Evolutionary conservation across 495 filamentous ascomycete genomes (phyloP).

Genomic region (Tuber borchii): DNA sequence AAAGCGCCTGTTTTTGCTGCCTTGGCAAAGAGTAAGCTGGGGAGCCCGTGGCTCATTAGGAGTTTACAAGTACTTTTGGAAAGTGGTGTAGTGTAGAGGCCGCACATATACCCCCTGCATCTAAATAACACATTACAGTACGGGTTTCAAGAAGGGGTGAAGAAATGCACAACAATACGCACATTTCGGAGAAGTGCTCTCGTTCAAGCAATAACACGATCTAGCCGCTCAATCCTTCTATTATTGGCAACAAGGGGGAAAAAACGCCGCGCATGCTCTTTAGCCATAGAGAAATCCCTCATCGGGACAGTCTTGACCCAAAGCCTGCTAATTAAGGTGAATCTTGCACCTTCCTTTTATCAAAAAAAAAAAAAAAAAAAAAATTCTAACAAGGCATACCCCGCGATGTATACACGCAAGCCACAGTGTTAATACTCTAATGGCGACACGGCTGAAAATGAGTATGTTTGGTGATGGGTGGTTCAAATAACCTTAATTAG

Average conservation of each 20-base stretch:
- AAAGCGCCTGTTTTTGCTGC: not conserved
- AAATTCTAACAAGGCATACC: not conserved
- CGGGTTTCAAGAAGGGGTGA: not conserved
- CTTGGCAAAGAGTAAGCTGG: not conserved
- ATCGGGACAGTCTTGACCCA: not conserved
- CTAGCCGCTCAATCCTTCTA: not conserved
- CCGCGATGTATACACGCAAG: not conserved
- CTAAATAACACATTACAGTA: not conserved
- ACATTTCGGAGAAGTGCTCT: not conserved
- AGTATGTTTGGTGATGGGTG: not conserved
- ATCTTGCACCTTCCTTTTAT: not conserved
- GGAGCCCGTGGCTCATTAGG: not conserved
- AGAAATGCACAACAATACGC: not conserved
- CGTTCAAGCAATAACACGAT: not conserved
- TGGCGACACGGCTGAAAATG: not conserved
- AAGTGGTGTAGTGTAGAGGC: not conserved
- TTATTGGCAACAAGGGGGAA: not conserved
- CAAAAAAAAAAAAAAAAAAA: not conserved
- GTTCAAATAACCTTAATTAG: not conserved
- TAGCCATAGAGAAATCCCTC: not conserved
- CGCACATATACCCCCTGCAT: not conserved
- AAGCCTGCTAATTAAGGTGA: not conserved
- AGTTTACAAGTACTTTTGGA: not conserved
- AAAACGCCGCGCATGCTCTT: not conserved
- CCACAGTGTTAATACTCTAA: too few species aligned